Evolutionary conservation across 208 protist species (phyloP).

Genomic region (Crithidia sp.): DNA sequence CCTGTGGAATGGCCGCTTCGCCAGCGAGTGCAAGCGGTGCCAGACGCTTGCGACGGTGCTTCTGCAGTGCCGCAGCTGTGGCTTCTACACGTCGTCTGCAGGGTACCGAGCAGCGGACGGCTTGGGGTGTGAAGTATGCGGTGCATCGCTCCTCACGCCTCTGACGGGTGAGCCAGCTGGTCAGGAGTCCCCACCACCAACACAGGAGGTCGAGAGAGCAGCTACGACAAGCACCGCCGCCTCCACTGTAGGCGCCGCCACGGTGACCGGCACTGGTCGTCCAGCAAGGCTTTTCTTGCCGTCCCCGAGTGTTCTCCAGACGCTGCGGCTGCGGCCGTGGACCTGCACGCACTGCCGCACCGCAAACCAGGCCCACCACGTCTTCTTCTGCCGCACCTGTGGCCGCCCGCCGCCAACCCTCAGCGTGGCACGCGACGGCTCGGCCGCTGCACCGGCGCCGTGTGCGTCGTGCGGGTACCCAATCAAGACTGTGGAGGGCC

Average conservation of each 20-base stretch:
- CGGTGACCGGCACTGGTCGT: constrained; percentile 25
- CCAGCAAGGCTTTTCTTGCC: constrained; percentile 15
- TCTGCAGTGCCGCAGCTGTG: constrained; percentile 57
- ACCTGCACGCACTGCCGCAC: constrained; percentile 60
- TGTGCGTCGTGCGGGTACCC: constrained; percentile 19
- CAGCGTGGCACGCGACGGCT: neutral
- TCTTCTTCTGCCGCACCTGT: constrained; percentile 65
- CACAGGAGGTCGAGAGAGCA: neutral
- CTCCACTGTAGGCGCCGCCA: neutral
- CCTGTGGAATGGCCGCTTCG: constrained; percentile 61
- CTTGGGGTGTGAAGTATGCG: constrained; percentile 31
- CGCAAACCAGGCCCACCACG: constrained; percentile 58
- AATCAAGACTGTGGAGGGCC: constrained; percentile 31
- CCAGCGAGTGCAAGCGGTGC: constrained; percentile 54
- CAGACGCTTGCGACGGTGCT: constrained; percentile 45
- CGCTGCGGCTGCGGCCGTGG: constrained; percentile 68
- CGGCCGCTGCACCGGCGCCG: neutral
- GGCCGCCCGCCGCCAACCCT: constrained; percentile 9
- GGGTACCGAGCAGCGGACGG: constrained; percentile 10
- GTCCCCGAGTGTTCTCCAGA: constrained; percentile 14
- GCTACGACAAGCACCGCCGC: neutral
- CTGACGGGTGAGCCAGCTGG: no score
- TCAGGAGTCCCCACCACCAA: no score
- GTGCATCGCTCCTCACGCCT: neutral
- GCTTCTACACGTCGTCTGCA: constrained; percentile 48